Evolutionary conservation across 2,329 filamentous ascomycete species (phyloP).

Genomic region (Plenodomus lindquistii): DNA sequence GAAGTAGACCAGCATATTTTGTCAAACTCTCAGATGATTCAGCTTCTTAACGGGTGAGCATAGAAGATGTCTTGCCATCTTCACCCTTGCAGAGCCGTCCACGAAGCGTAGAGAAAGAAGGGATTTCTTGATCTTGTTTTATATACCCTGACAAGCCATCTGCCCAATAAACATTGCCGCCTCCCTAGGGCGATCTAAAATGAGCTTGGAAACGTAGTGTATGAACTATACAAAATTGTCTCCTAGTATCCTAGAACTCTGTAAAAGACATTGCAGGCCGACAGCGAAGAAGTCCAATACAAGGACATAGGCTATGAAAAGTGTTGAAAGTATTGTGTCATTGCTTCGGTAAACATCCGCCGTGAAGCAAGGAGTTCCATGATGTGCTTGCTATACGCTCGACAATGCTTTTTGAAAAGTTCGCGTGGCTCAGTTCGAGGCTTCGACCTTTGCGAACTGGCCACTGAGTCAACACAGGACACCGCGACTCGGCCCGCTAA

Average conservation of each 20-base stretch:
- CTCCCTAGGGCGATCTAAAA: slow-evolving; percentile 7
- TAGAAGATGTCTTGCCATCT: too few relatives aligned
- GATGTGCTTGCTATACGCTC: slow-evolving; percentile 15
- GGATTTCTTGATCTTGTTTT: slow-evolving; percentile 1
- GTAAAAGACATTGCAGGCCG: neutral
- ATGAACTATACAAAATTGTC: neutral
- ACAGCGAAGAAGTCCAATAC: neutral
- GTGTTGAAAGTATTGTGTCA: neutral
- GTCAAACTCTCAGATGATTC: too few relatives aligned
- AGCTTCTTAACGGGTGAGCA: too few relatives aligned
- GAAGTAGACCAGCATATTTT: too few relatives aligned
- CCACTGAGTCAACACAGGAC: slow-evolving; percentile 4
- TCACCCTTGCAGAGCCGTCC: too few relatives aligned
- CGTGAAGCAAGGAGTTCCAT: neutral
- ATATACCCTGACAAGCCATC: slow-evolving; percentile 11
- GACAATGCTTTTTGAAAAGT: slow-evolving; percentile 9
- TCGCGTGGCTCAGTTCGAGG: slow-evolving; percentile 8
- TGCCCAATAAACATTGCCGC: slow-evolving; percentile 5
- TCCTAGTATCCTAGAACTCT: neutral
- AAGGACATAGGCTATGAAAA: neutral
- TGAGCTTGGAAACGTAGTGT: neutral
- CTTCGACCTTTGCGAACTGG: slow-evolving; percentile 14
- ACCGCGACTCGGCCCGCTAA: slow-evolving; percentile 5
- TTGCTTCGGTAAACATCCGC: neutral
- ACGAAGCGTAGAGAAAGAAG: too few relatives aligned